phyloP scores from a whole-genome alignment of 1,139 yeast genomes.

The Diutina neorugosa region DNA sequence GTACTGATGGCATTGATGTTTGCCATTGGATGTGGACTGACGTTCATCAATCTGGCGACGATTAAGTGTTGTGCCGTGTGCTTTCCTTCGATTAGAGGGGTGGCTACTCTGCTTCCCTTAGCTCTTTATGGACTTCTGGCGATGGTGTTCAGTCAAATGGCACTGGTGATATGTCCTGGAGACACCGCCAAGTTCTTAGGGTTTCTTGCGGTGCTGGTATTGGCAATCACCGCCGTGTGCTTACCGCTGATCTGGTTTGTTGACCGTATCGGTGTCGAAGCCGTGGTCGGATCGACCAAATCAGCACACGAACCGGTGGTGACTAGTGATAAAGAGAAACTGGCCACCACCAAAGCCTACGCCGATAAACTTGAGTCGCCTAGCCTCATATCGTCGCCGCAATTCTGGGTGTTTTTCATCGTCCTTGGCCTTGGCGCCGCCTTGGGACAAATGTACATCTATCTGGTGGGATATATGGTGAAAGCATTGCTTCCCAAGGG shows the following conservation, averaged over 20 bases:
- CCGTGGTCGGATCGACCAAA: neutral
- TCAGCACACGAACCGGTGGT: neutral
- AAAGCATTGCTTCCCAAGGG: conserved; percentile 30
- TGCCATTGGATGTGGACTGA: conserved; percentile 42
- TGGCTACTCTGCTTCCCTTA: conserved; percentile 49
- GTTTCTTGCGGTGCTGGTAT: conserved; percentile 30
- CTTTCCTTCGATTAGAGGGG: conserved; percentile 44
- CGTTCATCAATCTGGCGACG: conserved; percentile 38
- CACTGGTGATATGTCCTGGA: conserved; percentile 36
- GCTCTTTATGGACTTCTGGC: conserved; percentile 53
- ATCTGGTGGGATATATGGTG: conserved; percentile 49
- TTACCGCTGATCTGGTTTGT: conserved; percentile 36
- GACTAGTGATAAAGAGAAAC: neutral
- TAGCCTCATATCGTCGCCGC: conserved; percentile 17
- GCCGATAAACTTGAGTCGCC: neutral
- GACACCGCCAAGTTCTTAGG: conserved; percentile 38
- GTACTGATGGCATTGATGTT: conserved; percentile 25
- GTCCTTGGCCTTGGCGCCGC: conserved; percentile 41
- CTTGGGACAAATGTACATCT: conserved; percentile 51
- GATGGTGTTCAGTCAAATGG: conserved; percentile 38
- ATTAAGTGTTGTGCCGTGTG: conserved; percentile 47
- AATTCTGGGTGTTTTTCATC: conserved; percentile 38
- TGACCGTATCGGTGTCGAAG: conserved; percentile 14
- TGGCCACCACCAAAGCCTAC: neutral
- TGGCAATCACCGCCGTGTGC: conserved; percentile 25